Percentiles rank a stretch among this genome's conserved stretches.
phyloP scores from a whole-genome alignment of 2,329 filamentous ascomycete genomes.

The Trichoderma koningiopsis region DNA sequence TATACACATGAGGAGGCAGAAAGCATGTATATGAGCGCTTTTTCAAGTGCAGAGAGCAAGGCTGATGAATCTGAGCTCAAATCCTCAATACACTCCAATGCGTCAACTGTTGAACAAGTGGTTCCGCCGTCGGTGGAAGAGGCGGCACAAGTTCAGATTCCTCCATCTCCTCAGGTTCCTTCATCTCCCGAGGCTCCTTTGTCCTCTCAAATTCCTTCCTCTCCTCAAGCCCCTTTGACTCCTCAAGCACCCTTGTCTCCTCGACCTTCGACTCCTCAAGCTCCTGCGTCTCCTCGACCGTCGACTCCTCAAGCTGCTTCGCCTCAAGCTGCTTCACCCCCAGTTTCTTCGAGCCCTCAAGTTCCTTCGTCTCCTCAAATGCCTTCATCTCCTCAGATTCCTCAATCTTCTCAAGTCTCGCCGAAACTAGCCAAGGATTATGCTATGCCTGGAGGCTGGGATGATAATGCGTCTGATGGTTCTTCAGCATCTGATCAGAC shows the following conservation, averaged over 20 bases:
- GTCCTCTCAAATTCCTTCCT: background rate
- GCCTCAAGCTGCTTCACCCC: background rate
- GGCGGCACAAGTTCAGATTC: background rate
- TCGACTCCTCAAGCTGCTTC: too few species aligned
- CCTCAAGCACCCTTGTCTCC: too few species aligned
- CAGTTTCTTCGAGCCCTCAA: background rate
- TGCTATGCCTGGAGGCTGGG: conserved; percentile 57
- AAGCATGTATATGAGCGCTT: conserved; percentile 83
- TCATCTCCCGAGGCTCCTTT: too few species aligned
- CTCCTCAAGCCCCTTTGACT: background rate
- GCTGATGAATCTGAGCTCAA: conserved; percentile 13
- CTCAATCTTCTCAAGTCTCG: conserved; percentile 1
- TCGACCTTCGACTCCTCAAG: too few species aligned
- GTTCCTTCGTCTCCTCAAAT: background rate
- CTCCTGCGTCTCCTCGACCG: too few species aligned
- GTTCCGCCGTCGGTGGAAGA: background rate
- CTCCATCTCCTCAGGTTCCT: background rate
- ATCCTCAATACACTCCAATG: background rate
- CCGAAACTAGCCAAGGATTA: conserved; percentile 24
- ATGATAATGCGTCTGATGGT: conserved; percentile 33
- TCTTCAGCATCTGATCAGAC: conserved; percentile 24
- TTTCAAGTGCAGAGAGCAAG: conserved; percentile 51
- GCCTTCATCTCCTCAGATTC: background rate
- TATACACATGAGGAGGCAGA: conserved; percentile 80
- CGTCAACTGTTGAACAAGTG: background rate